Conservation (phyloP, 495 filamentous ascomycete species). For the Penicillium manginii region DNA sequence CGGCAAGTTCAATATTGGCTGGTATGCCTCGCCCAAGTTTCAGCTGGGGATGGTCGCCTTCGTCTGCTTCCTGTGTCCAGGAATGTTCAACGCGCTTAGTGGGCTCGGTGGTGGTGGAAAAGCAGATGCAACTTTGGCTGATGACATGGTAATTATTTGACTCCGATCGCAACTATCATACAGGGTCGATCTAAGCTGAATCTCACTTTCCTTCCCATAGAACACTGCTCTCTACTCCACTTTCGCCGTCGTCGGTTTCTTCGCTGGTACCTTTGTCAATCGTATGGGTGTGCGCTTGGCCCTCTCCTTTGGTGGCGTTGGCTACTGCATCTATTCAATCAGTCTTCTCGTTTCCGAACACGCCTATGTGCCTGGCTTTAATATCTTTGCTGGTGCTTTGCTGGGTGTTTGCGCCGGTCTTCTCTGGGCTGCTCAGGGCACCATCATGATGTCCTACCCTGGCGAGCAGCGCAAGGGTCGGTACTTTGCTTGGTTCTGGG, state of each 20-base stretch:
- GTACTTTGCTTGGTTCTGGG: constrained; percentile 57
- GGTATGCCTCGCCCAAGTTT: constrained; percentile 74
- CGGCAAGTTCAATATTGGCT: constrained; percentile 53
- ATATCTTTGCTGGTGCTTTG: constrained; percentile 63
- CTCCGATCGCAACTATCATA: too few relatives aligned
- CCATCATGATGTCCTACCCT: constrained; percentile 59
- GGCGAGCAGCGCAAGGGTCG: constrained; percentile 50
- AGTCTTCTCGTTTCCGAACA: constrained; percentile 67
- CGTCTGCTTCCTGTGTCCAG: constrained; percentile 85
- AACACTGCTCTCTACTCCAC: constrained; percentile 66
- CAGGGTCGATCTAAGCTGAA: not conserved
- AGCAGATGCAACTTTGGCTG: constrained; percentile 41
- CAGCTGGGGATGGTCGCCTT: constrained; percentile 52
- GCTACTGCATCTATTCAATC: constrained; percentile 50
- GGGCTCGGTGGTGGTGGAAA: constrained; percentile 59
- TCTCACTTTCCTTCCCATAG: constrained; percentile 13
- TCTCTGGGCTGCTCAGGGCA: constrained; percentile 56
- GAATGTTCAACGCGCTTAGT: constrained; percentile 73
- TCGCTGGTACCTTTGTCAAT: constrained; percentile 55
- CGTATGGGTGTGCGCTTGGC: constrained; percentile 47
- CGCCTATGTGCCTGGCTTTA: constrained; percentile 65
- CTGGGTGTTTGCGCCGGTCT: constrained; percentile 54
- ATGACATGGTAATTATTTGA: constrained; percentile 44
- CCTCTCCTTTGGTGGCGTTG: constrained; percentile 48
- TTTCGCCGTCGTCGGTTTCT: constrained; percentile 57